Evolutionary conservation across 225 moss, liverwort and hornwort genomes (phyloP).

Genomic region (Asterella californica): DNA sequence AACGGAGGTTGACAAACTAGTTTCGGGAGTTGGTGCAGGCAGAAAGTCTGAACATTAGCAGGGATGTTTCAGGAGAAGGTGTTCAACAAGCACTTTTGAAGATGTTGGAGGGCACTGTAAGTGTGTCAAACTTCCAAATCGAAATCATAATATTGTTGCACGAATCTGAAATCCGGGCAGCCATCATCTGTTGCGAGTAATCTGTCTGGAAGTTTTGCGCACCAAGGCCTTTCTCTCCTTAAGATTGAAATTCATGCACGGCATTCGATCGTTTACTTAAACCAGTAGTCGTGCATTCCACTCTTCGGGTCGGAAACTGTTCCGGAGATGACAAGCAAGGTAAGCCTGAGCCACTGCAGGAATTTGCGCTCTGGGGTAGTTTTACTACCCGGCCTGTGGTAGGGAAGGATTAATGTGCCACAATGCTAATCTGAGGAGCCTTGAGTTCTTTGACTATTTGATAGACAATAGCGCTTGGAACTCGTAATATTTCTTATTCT

Average conservation of each 20-base stretch:
- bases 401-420: conserved; percentile 41
- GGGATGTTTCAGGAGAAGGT: conserved; percentile 98
- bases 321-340: conserved; percentile 38
- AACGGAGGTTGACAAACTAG: background rate
- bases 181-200: background rate
- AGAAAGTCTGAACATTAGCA: conserved; percentile 90
- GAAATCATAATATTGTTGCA: background rate
- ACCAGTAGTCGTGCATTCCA: background rate
- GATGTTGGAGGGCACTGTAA: conserved; percentile 95
- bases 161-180: background rate
- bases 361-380: conserved; percentile 38
- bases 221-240: background rate
- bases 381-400: conserved; percentile 34
- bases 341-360: conserved; percentile 31
- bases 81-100: conserved; percentile 96
- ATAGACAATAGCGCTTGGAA: background rate
- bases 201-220: background rate
- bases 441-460: background rate
- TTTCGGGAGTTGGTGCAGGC: conserved; percentile 54
- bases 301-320: background rate
- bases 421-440: conserved; percentile 40
- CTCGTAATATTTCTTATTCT: too few relatives aligned
- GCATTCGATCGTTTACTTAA: background rate
- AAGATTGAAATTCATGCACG: background rate
- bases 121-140: conserved; percentile 15